Evolutionary conservation across 2,329 filamentous ascomycete genomes (phyloP), one percentile per base, ranked within the genome.

Genomic region (Fusarium sp.): DNA sequence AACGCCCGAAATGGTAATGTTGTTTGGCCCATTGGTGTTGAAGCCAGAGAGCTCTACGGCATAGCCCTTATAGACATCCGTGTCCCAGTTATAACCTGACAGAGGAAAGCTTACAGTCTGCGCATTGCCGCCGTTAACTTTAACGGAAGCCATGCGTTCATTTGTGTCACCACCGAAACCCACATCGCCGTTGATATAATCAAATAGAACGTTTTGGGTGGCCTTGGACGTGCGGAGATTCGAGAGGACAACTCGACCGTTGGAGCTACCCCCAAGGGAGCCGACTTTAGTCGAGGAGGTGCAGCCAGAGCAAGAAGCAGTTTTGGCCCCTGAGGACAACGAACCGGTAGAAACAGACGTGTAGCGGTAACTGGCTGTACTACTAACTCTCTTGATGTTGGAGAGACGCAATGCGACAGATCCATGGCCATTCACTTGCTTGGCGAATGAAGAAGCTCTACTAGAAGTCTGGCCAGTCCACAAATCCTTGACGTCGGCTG

Each of bases 31-130:
- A 17, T 4, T 52, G 14, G 36, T 52, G 7, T 14, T 28, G 10
- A 52, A 52, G 24, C 49, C 49, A 18, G 49, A 52, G 13, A 52
- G 36, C 36, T 52, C 49, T 5, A 52, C 49, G 2, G 49, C 24
- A 5, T 52, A 52, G 3, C 49, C 24, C 11, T 52, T 52, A 24
- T 52, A n/a, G 5, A 52, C 49, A n/a, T 52, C 49, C 7, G 28
- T 52, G 3, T 52, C 49, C 49, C 49, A 52, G 49, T 52, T 42
- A 2, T 52, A 52, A 22, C 49, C 49, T 4, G 49, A 13, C n/a
- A 52, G 36, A 10, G 49, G 49, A 52, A 52, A 52, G 36, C 49
- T 52, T 14, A 52, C 49, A 7, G n/a, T 52, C 36, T 31, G 24
- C 24, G 49, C 36, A 22, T 7, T 28, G 14, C 36, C 36, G n/a